Conservation (phyloP, 2,329 filamentous ascomycete species). For the Aureobasidium sp. region DNA sequence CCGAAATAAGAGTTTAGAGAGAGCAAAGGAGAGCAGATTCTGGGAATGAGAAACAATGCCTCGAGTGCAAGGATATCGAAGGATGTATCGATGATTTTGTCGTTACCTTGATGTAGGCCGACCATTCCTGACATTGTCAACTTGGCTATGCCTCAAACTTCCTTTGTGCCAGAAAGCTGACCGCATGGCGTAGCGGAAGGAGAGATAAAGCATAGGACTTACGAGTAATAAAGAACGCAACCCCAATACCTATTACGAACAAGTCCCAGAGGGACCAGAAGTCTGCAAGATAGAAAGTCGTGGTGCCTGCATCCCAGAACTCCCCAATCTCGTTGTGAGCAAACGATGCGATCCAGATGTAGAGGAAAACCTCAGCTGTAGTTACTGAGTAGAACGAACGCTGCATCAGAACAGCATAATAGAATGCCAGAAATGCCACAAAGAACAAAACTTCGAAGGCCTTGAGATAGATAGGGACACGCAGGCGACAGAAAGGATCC, state of each 20-base stretch:
- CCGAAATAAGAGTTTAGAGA: constrained; percentile 88
- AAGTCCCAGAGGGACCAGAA: constrained; percentile 66
- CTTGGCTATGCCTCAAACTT: background rate
- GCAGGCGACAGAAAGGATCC: constrained; percentile 67
- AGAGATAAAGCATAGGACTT: constrained; percentile 32
- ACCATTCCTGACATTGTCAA: constrained; percentile 28
- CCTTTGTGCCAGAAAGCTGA: background rate
- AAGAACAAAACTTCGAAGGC: constrained; percentile 80
- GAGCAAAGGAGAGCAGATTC: constrained; percentile 71
- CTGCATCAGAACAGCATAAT: constrained; percentile 79
- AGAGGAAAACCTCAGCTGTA: constrained; percentile 63
- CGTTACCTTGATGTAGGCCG: constrained; percentile 56
- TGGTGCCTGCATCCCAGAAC: constrained; percentile 76
- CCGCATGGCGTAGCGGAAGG: background rate
- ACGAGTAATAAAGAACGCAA: constrained; percentile 64
- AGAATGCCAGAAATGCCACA: constrained; percentile 65
- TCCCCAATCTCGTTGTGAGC: constrained; percentile 77
- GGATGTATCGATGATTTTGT: constrained; percentile 63
- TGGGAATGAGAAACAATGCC: constrained; percentile 82
- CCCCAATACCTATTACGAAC: constrained; percentile 29
- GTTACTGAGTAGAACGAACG: constrained; percentile 57
- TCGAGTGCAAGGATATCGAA: constrained; percentile 89
- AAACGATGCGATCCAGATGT: constrained; percentile 82
- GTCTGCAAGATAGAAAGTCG: constrained; percentile 76
- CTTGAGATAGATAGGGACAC: constrained; percentile 80